phyloP scores from a whole-genome alignment of 108 stramenopile genomes.

The Cyclostephanos tholiformis region DNA sequence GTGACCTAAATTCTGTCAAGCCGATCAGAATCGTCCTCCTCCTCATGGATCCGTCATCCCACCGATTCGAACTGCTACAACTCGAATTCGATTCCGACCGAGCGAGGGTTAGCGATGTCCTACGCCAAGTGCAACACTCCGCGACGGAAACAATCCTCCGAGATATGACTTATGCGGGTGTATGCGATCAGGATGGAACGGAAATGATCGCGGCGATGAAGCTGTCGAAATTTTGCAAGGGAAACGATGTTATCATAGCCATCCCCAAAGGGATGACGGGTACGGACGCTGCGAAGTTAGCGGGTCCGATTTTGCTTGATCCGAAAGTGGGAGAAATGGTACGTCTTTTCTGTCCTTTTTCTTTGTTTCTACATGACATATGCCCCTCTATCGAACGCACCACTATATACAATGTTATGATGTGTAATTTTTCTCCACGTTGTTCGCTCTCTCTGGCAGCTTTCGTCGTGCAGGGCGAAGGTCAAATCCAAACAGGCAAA shows the following conservation, averaged over 20 bases:
- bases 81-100: constrained; percentile 82
- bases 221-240: constrained; percentile 54
- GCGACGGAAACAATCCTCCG: constrained; percentile 70
- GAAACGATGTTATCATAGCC: constrained; percentile 71
- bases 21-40: constrained; percentile 74
- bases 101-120: constrained; percentile 68
- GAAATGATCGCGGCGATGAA: constrained; percentile 45
- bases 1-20: background rate
- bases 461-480: constrained; percentile 24
- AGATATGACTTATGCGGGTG: constrained; percentile 51
- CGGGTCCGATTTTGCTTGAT: constrained; percentile 75
- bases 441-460: too few species aligned
- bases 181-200: constrained; percentile 51
- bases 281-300: constrained; percentile 54
- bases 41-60: constrained; percentile 78
- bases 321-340: constrained; percentile 76
- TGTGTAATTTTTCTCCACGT: background rate
- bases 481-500: constrained; percentile 12
- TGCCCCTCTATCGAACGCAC: background rate
- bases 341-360: constrained; percentile 17
- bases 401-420: background rate
- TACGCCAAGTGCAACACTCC: constrained; percentile 63
- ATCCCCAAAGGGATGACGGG: constrained; percentile 61
- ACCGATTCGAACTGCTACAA: constrained; percentile 83
- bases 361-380: background rate